Percentiles rank a stretch among this genome's conserved stretches.
Conservation (phyloP, 345 rosid species). For the Populus ilicifolia region DNA sequence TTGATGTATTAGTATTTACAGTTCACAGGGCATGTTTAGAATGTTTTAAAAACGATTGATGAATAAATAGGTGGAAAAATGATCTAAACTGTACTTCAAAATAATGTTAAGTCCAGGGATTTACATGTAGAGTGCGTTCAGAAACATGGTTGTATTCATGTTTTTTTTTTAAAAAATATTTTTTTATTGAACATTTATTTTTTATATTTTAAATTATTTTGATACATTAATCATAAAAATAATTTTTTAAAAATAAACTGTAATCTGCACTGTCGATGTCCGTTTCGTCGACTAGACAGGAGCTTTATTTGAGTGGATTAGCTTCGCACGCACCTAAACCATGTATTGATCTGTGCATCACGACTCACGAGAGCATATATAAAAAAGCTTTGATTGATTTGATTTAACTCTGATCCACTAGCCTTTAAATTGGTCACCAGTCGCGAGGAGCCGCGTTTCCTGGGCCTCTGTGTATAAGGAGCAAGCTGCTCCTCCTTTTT, state of each 20-base stretch:
- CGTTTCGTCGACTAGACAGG: not conserved
- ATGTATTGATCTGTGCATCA: not conserved
- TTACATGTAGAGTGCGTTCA: not conserved
- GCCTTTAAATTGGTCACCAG: not conserved
- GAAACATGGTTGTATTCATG: too few species aligned
- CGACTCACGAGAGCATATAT: not conserved
- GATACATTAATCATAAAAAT: too few species aligned
- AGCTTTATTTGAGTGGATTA: not conserved
- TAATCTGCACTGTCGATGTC: not conserved
- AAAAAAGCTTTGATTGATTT: not conserved
- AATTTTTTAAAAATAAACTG: too few species aligned
- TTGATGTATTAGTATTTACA: not conserved
- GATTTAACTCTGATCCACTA: not conserved
- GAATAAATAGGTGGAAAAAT: not conserved
- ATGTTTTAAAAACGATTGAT: not conserved
- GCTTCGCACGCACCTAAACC: not conserved
- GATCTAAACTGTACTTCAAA: not conserved
- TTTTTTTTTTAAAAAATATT: too few species aligned
- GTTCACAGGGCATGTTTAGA: not conserved
- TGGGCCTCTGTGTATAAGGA: not conserved
- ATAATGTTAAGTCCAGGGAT: not conserved
- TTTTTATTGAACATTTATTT: too few species aligned
- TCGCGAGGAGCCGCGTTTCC: not conserved
- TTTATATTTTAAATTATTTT: too few species aligned
- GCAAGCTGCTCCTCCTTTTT: too few species aligned